Conservation (phyloP, 2,329 filamentous ascomycete genomes). For the Rhynchosporium agropyri region DNA sequence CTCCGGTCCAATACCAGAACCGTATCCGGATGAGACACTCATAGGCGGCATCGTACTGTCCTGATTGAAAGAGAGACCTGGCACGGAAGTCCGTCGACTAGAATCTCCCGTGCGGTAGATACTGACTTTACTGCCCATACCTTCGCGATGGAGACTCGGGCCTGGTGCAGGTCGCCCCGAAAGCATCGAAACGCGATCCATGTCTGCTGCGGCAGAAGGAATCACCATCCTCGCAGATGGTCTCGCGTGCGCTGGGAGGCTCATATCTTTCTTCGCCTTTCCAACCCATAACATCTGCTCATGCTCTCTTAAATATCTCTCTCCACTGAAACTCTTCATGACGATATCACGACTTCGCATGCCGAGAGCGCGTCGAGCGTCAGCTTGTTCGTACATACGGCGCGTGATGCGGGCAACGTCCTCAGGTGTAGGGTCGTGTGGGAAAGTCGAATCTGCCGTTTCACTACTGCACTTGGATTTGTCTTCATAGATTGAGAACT, state of each 20-base stretch:
- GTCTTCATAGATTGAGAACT: constrained; percentile 61
- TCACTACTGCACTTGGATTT: constrained; percentile 1
- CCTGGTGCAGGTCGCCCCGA: not conserved
- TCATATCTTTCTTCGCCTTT: constrained; percentile 21
- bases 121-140: not conserved
- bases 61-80: not conserved
- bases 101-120: constrained; percentile 1
- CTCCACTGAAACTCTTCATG: constrained; percentile 59
- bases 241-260: not conserved
- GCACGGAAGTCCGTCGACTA: not conserved
- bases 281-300: constrained; percentile 58
- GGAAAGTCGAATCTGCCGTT: constrained; percentile 17
- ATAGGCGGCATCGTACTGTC: constrained; percentile 12
- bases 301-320: constrained; percentile 62
- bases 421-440: constrained; percentile 47
- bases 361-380: constrained; percentile 57
- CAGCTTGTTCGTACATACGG: constrained; percentile 59
- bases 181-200: not conserved
- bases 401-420: constrained; percentile 57
- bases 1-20: constrained; percentile 12
- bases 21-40: too few species aligned
- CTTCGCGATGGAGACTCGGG: not conserved
- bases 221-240: not conserved
- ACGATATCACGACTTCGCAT: constrained; percentile 61
- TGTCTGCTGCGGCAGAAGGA: not conserved